Conservation (phyloP, 352 stramenopile genomes). For the Blastocystis sp. region DNA sequence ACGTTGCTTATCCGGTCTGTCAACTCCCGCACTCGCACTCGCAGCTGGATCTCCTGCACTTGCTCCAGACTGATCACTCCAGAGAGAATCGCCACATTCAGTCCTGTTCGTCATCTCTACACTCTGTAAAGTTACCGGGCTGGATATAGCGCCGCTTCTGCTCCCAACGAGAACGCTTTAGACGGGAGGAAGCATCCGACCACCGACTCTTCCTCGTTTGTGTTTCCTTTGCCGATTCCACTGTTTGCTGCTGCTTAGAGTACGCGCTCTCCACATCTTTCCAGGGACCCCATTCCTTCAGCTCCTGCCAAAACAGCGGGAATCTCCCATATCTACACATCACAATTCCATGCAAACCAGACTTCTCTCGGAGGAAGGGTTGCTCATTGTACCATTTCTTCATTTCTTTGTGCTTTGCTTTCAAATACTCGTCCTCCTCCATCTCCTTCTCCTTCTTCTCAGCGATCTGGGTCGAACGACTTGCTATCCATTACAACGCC, state of each 20-base stretch:
- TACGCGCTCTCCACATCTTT: slow-evolving; percentile 80
- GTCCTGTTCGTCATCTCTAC: neutral
- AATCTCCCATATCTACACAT: slow-evolving; percentile 77
- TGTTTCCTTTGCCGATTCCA: neutral
- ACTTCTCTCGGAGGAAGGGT: slow-evolving; percentile 72
- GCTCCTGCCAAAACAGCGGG: slow-evolving; percentile 83
- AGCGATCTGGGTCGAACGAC: slow-evolving; percentile 71
- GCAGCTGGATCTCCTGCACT: slow-evolving; percentile 67
- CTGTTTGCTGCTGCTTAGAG: slow-evolving; percentile 76
- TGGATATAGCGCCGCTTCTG: slow-evolving; percentile 72
- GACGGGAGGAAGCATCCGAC: slow-evolving; percentile 75
- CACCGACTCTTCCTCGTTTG: slow-evolving; percentile 73
- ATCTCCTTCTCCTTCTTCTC: slow-evolving; percentile 77
- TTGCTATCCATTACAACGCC: neutral
- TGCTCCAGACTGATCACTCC: slow-evolving; percentile 59
- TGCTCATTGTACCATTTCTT: slow-evolving; percentile 82
- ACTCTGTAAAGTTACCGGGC: neutral
- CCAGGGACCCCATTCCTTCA: slow-evolving; percentile 81
- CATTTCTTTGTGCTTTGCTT: slow-evolving; percentile 81
- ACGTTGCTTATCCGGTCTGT: slow-evolving; percentile 49
- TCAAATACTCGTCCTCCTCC: slow-evolving; percentile 83
- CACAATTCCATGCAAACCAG: neutral
- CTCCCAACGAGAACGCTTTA: slow-evolving; percentile 70
- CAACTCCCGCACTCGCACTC: slow-evolving; percentile 40
- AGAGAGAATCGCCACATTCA: slow-evolving; percentile 40